Evolutionary conservation across 345 rosid genomes (phyloP).

Genomic region (Hevea brasiliensis): DNA sequence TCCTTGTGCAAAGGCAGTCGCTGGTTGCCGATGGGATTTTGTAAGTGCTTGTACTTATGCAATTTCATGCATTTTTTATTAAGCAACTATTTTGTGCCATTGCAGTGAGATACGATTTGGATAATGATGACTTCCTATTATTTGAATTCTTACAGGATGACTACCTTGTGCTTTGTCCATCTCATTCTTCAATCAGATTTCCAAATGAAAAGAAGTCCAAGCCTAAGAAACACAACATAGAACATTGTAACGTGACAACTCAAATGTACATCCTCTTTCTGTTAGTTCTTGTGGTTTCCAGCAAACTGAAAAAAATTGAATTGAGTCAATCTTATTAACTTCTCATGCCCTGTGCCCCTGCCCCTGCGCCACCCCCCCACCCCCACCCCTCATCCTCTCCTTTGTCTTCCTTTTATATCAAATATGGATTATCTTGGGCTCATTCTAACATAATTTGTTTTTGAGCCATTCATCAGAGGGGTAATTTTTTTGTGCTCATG

Average conservation of each 20-base stretch:
- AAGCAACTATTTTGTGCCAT: slow-evolving; percentile 1
- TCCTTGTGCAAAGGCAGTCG: slow-evolving; percentile 62
- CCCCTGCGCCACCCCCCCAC: too few species aligned
- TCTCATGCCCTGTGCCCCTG: neutral
- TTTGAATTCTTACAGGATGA: slow-evolving; percentile 44
- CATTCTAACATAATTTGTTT: neutral
- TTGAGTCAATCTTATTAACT: neutral
- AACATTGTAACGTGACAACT: neutral
- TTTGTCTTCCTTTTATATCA: neutral
- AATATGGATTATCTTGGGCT: neutral
- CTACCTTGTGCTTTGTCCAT: slow-evolving; percentile 75
- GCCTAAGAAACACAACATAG: slow-evolving; percentile 19
- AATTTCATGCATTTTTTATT: neutral
- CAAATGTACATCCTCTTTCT: slow-evolving; percentile 35
- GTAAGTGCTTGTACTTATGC: slow-evolving; percentile 37
- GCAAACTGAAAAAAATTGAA: neutral
- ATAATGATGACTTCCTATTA: slow-evolving; percentile 3
- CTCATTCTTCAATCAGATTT: slow-evolving; percentile 61
- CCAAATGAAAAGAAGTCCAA: slow-evolving; percentile 63
- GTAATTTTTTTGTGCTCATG: neutral
- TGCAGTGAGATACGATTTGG: slow-evolving; percentile 1
- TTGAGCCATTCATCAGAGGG: neutral
- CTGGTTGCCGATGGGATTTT: slow-evolving; percentile 76
- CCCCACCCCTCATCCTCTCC: too few species aligned
- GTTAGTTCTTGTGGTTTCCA: neutral